A percentile compares a stretch with the other conserved stretches of the same genome.
Conservation (phyloP, 768 basidiomycete genomes). For the Leucocoprinus birnbaumii region DNA sequence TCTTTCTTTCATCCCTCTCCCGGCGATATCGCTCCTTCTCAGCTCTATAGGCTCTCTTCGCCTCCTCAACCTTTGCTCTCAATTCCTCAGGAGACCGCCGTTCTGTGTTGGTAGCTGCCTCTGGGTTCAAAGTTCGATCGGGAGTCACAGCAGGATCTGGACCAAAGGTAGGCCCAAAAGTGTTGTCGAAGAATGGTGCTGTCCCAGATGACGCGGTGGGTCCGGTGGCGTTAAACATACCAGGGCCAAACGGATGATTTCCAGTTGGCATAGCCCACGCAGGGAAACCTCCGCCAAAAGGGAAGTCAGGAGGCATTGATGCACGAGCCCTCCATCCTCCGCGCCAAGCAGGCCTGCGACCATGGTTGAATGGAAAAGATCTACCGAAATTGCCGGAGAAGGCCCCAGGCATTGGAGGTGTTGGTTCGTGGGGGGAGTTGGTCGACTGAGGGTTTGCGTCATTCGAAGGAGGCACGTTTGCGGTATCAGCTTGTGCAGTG, state of each 20-base stretch:
- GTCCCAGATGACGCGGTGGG: background rate
- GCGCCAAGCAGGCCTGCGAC: background rate
- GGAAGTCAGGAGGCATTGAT: conserved; percentile 5
- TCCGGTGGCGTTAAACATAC: background rate
- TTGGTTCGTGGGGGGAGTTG: conserved; percentile 12
- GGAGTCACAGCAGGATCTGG: background rate
- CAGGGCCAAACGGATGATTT: background rate
- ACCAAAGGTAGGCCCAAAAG: background rate
- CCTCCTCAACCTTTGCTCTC: conserved; percentile 53
- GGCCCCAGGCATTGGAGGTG: conserved; percentile 9
- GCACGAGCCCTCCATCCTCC: background rate
- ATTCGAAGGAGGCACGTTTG: background rate
- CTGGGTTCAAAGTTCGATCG: background rate
- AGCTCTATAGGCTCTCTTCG: conserved; percentile 63
- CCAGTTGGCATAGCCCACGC: conserved; percentile 1
- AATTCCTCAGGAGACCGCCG: conserved; percentile 33
- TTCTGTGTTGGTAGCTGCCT: background rate
- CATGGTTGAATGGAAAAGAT: background rate
- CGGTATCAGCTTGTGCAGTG: background rate
- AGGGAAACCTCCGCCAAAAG: background rate
- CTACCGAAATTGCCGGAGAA: background rate
- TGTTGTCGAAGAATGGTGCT: background rate
- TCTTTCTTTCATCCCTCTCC: conserved; percentile 49
- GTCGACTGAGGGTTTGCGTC: background rate
- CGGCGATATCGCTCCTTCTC: conserved; percentile 69